Evolutionary conservation across 2,329 filamentous ascomycete genomes (phyloP).

Genomic region (Claviceps sp.): DNA sequence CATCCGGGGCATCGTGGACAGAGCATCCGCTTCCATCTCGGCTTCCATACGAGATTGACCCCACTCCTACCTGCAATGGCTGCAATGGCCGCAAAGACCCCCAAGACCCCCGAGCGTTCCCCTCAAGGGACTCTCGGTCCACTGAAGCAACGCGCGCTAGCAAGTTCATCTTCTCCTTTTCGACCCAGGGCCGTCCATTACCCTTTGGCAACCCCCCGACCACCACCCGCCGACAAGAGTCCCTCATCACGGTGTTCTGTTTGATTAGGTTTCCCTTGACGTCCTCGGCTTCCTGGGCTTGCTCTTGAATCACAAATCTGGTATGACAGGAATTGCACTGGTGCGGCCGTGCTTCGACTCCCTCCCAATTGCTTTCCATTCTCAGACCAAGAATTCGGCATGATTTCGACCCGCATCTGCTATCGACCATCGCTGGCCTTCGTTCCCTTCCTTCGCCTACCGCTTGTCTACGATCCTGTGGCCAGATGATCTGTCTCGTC

Average conservation of each 20-base stretch:
- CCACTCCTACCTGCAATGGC: no score
- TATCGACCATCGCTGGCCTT: background rate
- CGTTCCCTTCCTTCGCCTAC: background rate
- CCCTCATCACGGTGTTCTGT: background rate
- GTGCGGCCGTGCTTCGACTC: background rate
- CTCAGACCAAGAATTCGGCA: background rate
- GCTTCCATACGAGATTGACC: no score
- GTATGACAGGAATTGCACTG: background rate
- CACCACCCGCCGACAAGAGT: background rate
- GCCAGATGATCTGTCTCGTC: background rate
- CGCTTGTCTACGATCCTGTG: background rate
- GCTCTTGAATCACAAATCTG: background rate
- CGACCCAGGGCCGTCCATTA: background rate
- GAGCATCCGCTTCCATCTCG: no score
- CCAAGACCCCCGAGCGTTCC: background rate
- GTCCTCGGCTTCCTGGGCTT: background rate
- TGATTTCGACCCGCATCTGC: background rate
- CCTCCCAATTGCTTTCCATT: background rate
- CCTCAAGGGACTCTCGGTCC: background rate
- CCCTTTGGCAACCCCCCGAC: background rate
- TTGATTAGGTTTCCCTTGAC: background rate
- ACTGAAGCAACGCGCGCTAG: background rate
- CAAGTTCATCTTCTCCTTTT: slow-evolving; percentile 3
- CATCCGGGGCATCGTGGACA: no score
- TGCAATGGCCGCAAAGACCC: background rate